These are phyloP conservation scores for Pterocarpus santalinus DNA, from an alignment of 306 rosid genomes.

Conservation along the genomic window DNA sequence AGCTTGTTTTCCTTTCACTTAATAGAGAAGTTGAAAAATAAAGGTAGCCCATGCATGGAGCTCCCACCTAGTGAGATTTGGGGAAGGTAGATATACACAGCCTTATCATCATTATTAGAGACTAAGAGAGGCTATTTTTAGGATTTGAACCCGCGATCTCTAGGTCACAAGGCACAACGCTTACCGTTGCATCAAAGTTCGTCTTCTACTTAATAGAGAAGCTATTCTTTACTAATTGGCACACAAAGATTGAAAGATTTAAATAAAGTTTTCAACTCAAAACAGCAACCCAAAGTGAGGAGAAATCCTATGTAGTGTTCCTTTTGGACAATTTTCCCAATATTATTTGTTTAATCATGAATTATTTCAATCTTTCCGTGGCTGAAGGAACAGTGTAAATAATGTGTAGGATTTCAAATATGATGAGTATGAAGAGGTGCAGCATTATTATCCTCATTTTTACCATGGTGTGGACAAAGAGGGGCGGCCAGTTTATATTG, in stretches of 20 bases:
- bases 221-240: constrained; percentile 10
- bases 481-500: constrained; percentile 93
- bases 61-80: too few relatives aligned
- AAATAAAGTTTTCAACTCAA: constrained; percentile 38
- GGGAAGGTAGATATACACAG: too few relatives aligned
- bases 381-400: constrained; percentile 43
- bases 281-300: constrained; percentile 37
- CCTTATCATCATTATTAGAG: too few relatives aligned
- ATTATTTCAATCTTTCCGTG: constrained; percentile 38
- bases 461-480: constrained; percentile 96
- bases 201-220: constrained; percentile 20
- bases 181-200: too few relatives aligned
- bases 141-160: too few relatives aligned
- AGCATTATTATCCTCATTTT: constrained; percentile 88
- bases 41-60: too few relatives aligned
- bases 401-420: constrained; percentile 75
- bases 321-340: constrained; percentile 31
- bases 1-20: constrained; percentile 24
- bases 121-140: too few relatives aligned
- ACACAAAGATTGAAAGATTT: constrained; percentile 28
- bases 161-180: too few relatives aligned
- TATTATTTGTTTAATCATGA: constrained; percentile 38
- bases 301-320: constrained; percentile 33
- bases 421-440: constrained; percentile 85
- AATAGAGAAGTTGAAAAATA: constrained; percentile 1